Evolutionary conservation across 805 yeast species (phyloP), one percentile per base, ranked within the genome.

Genomic region (Hanseniaspora nectarophila): DNA sequence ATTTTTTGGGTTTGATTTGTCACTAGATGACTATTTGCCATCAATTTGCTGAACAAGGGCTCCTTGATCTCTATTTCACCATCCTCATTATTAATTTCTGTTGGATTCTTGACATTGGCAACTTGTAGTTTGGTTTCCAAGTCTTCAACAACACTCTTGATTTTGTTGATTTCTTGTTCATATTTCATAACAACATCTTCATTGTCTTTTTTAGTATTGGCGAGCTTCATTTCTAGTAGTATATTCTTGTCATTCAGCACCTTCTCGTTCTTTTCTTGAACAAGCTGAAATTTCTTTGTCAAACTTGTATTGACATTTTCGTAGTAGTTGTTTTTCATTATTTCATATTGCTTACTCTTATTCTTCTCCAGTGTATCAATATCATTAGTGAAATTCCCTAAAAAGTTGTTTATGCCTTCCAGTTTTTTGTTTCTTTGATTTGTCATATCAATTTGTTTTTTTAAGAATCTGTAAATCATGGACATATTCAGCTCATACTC

Each of bases 351-450:
- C 16, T 29, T 40, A 6, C 16, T 6, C 33, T 49, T 40, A 6
- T 42, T 24, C 34, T 40, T 39, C 21, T 49, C 53, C 10, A 49
- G n/a, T 4, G 16, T n/a, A 6, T 62, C 67, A 8, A 66, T 45
- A 51, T 61, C 62, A 1, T 62, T 55, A 3, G 62, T 73, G 58
- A 79, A 84, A 54, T 72, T 73, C 40, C 66, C 65, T 54, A 83
- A 62, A 57, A 81, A 82, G 23, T 65, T 68, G 33, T 77, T 78
- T 39, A 84, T 67, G 10, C 81, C 73, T 43, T 69, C 67, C 51
- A 82, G 62, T 54, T 78, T 73, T 56, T 75, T 69, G 57, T 73
- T 78, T 58, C 82, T 83, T 49, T 78, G 70, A 57, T 75, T 80
- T 52, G 79, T 78, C 56, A 75, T 70, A 48, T 78, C 73, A 18